Conservation (phyloP, 2,329 filamentous ascomycete genomes). For the Trematosphaeria pertusa region DNA sequence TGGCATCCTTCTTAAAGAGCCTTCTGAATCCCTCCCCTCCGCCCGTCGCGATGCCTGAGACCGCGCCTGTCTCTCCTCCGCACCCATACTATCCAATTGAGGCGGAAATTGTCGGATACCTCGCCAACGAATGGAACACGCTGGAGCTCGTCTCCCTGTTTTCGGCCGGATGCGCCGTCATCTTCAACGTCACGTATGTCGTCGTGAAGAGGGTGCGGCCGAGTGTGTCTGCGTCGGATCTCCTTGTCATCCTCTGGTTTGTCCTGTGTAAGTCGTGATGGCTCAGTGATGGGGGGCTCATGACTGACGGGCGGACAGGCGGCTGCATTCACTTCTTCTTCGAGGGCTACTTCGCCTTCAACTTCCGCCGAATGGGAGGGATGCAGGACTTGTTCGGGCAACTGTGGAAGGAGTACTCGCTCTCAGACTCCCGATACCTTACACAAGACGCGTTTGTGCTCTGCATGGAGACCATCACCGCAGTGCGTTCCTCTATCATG, state of each 20-base stretch:
- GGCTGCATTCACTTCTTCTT: slow-evolving; percentile 80
- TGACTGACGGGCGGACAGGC: slow-evolving; percentile 49
- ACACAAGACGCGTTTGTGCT: slow-evolving; percentile 79
- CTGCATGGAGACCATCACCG: slow-evolving; percentile 85
- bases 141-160: slow-evolving; percentile 67
- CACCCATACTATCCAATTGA: slow-evolving; percentile 78
- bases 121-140: slow-evolving; percentile 70
- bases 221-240: slow-evolving; percentile 61
- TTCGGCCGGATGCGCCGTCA: slow-evolving; percentile 59
- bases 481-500: slow-evolving; percentile 58
- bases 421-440: slow-evolving; percentile 87
- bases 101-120: slow-evolving; percentile 67
- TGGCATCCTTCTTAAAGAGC: no score
- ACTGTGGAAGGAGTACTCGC: slow-evolving; percentile 90
- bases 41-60: slow-evolving; percentile 10
- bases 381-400: slow-evolving; percentile 79
- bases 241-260: slow-evolving; percentile 75
- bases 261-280: slow-evolving; percentile 68
- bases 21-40: no score
- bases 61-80: slow-evolving; percentile 16
- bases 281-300: neutral
- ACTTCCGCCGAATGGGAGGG: slow-evolving; percentile 70
- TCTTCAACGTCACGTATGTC: slow-evolving; percentile 65
- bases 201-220: slow-evolving; percentile 62
- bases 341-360: slow-evolving; percentile 81